A percentile compares a stretch with the other conserved stretches of the same genome.
Evolutionary conservation across 208 protist genomes (phyloP).

Genomic region (Leishmania tropica): DNA sequence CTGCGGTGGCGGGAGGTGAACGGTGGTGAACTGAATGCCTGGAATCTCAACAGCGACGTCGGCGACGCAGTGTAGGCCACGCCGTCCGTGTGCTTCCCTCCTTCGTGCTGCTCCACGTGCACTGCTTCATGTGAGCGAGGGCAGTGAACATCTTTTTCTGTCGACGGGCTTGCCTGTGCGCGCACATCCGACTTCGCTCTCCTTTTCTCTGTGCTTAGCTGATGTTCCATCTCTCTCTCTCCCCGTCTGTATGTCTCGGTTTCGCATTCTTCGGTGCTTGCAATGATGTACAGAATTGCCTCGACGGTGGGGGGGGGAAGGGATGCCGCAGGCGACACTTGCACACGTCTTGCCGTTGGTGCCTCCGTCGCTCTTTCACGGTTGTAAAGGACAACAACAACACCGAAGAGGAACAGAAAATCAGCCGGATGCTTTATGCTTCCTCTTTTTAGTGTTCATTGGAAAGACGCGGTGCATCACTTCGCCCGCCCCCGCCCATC

Average conservation of each 20-base stretch:
- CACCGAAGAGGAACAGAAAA: not conserved
- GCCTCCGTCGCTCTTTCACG: not conserved
- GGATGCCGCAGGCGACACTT: not conserved
- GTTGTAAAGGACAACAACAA: not conserved
- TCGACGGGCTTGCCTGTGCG: not conserved
- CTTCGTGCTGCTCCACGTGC: not conserved
- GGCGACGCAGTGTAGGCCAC: not conserved
- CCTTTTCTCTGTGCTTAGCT: not conserved
- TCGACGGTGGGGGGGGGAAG: not conserved
- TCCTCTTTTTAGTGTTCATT: not conserved
- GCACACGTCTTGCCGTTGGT: not conserved
- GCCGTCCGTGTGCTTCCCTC: not conserved
- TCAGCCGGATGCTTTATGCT: not conserved
- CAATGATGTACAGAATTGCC: not conserved
- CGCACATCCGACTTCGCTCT: not conserved
- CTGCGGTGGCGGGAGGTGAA: slow-evolving; percentile 17
- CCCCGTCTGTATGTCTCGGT: not conserved
- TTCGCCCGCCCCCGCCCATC: not conserved
- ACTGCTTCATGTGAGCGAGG: not conserved
- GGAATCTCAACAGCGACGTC: slow-evolving; percentile 18
- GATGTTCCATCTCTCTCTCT: not conserved
- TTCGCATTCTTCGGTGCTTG: not conserved
- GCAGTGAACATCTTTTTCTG: not conserved
- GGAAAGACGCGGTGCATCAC: not conserved
- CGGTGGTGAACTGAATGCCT: not conserved